Percentiles rank a stretch among this genome's conserved stretches.
phyloP scores from a whole-genome alignment of 2,329 filamentous ascomycete genomes.

The Exophiala aquamarina region DNA sequence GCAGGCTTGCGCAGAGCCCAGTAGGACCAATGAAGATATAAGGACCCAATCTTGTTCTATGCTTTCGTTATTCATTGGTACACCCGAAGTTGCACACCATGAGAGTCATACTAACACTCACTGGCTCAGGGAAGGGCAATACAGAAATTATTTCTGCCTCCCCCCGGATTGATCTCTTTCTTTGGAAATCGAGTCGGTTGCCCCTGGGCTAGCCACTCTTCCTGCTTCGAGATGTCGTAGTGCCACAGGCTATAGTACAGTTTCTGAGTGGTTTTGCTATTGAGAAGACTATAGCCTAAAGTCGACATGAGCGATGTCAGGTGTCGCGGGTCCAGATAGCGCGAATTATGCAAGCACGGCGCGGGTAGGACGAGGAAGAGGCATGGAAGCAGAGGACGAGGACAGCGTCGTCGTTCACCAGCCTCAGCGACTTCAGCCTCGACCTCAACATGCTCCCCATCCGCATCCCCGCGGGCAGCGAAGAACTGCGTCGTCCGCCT shows the following conservation, averaged over 20 bases:
- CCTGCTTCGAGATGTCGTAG: slow-evolving; percentile 35
- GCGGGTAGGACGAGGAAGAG: slow-evolving; percentile 88
- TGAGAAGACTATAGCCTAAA: slow-evolving; percentile 68
- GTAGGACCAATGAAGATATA: too few species aligned
- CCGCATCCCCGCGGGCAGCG: slow-evolving; percentile 29
- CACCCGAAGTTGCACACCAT: too few species aligned
- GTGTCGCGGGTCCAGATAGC: slow-evolving; percentile 75
- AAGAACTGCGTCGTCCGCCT: slow-evolving; percentile 72
- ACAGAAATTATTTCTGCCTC: slow-evolving; percentile 84
- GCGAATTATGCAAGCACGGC: slow-evolving; percentile 84
- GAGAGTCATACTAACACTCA: too few species aligned
- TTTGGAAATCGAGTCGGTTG: slow-evolving; percentile 60
- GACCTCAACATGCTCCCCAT: not conserved
- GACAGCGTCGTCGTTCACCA: too few species aligned
- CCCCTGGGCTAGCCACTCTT: slow-evolving; percentile 15
- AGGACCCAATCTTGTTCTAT: too few species aligned
- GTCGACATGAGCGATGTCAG: slow-evolving; percentile 72
- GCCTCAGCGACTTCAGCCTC: not conserved
- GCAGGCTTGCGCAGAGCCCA: too few species aligned
- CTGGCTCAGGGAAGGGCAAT: slow-evolving; percentile 74
- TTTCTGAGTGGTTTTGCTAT: slow-evolving; percentile 75
- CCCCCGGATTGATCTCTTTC: slow-evolving; percentile 72
- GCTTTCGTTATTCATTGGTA: too few species aligned
- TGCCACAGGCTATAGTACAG: slow-evolving; percentile 88
- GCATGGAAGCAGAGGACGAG: slow-evolving; percentile 57